A percentile compares a stretch with the other conserved stretches of the same genome.
These are phyloP conservation scores for Globisporangium parvum DNA, from an alignment of 352 stramenopile species.

Conservation along the genomic window DNA sequence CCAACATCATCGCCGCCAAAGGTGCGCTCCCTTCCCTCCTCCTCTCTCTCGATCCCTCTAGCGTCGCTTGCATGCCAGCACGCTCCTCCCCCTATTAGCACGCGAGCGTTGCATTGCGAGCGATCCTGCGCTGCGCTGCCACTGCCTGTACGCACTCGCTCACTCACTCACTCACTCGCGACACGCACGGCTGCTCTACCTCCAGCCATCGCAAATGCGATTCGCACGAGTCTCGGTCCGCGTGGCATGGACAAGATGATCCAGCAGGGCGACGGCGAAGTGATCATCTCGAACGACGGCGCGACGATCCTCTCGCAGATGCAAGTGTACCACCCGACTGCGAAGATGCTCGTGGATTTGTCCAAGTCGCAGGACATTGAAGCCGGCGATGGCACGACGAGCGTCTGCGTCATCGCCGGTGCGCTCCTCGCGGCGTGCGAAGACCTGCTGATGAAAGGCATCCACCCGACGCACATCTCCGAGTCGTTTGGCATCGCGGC, in stretches of 20 bases:
- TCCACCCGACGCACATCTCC: slow-evolving; percentile 98
- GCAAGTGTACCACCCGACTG: slow-evolving; percentile 97
- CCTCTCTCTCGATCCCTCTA: neutral
- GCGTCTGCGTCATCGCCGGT: slow-evolving; percentile 97
- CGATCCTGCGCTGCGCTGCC: neutral
- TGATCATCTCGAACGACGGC: slow-evolving; percentile 99
- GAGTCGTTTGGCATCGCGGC: slow-evolving; percentile 93
- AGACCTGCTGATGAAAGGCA: slow-evolving; percentile 90
- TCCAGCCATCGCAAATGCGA: slow-evolving; percentile 95
- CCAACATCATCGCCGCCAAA: slow-evolving; percentile 98
- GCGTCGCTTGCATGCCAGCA: no score
- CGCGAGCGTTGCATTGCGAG: neutral
- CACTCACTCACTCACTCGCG: neutral
- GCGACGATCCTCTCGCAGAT: slow-evolving; percentile 99
- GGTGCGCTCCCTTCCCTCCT: slow-evolving; percentile 32
- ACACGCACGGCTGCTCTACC: neutral
- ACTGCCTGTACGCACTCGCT: neutral
- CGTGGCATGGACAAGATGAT: slow-evolving; percentile 99
- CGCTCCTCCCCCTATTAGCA: neutral
- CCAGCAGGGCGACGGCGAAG: slow-evolving; percentile 95
- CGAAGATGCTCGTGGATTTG: slow-evolving; percentile 99
- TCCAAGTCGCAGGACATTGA: slow-evolving; percentile 99
- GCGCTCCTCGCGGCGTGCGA: slow-evolving; percentile 95
- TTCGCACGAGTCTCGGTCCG: slow-evolving; percentile 97
- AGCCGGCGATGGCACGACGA: slow-evolving; percentile 97